Conservation (phyloP, 208 protist genomes). For the Borovskyia barvae region DNA sequence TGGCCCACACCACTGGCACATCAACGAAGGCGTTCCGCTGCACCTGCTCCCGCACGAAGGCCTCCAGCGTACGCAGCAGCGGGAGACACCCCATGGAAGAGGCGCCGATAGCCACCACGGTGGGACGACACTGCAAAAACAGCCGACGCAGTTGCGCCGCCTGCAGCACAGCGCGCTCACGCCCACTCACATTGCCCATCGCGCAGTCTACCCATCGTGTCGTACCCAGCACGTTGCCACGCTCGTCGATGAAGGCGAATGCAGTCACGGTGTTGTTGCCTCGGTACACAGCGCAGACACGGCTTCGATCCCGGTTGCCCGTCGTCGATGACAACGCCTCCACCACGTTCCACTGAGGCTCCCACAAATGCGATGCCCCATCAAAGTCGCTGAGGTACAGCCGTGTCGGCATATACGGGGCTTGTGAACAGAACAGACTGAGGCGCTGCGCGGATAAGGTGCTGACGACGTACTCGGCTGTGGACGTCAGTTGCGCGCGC, state of each 20-base stretch:
- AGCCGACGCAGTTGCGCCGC: constrained; percentile 60
- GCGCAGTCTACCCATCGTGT: constrained; percentile 75
- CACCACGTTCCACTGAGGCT: constrained; percentile 82
- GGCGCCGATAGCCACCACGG: constrained; percentile 72
- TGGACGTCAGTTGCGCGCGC: constrained; percentile 51
- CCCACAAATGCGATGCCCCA: constrained; percentile 53
- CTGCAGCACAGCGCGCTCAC: constrained; percentile 44
- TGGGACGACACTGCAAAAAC: constrained; percentile 56
- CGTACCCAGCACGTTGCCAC: constrained; percentile 56
- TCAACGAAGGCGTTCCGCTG: constrained; percentile 29
- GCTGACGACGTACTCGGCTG: constrained; percentile 47
- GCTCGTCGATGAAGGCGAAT: constrained; percentile 79
- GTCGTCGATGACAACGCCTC: constrained; percentile 51
- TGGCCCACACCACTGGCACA: constrained; percentile 73
- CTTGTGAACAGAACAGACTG: constrained; percentile 52
- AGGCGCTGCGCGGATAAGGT: constrained; percentile 45
- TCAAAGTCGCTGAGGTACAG: constrained; percentile 58
- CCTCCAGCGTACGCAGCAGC: constrained; percentile 56
- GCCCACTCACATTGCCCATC: constrained; percentile 49
- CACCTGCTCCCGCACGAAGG: constrained; percentile 66
- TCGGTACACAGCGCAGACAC: constrained; percentile 78
- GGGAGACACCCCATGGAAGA: constrained; percentile 36
- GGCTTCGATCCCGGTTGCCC: constrained; percentile 19
- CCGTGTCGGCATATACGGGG: constrained; percentile 64
- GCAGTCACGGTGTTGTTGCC: constrained; percentile 62